Conservation (phyloP, 192 early-diverging fungal species). For the Chytriomyces hyalinus region DNA sequence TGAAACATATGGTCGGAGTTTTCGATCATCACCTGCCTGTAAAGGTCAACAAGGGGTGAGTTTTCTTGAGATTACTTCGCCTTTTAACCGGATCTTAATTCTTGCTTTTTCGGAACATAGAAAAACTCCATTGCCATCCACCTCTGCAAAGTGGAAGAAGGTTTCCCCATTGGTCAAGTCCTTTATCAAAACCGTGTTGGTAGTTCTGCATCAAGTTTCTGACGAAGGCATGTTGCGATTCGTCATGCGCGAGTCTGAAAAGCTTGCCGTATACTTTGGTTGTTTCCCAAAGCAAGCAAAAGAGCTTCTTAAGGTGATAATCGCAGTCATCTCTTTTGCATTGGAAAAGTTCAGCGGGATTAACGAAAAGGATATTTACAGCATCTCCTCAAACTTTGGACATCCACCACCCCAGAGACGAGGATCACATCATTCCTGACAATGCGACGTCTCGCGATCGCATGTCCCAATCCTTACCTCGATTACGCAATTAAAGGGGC, state of each 20-base stretch:
- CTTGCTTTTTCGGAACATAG: slow-evolving; percentile 3
- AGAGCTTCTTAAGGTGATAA: slow-evolving; percentile 76
- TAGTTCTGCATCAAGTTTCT: slow-evolving; percentile 81
- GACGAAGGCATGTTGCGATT: slow-evolving; percentile 84
- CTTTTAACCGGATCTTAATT: background rate
- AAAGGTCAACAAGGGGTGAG: slow-evolving; percentile 31
- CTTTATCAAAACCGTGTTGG: slow-evolving; percentile 74
- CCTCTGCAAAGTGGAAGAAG: slow-evolving; percentile 69
- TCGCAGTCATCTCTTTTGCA: background rate
- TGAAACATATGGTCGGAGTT: slow-evolving; percentile 71
- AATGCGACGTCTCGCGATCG: slow-evolving; percentile 74
- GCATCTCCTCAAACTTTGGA: slow-evolving; percentile 69
- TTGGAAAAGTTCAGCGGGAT: background rate
- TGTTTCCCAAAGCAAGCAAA: slow-evolving; percentile 82
- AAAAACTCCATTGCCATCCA: slow-evolving; percentile 49
- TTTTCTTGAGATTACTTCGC: background rate
- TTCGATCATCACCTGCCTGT: slow-evolving; percentile 72
- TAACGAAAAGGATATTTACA: slow-evolving; percentile 11
- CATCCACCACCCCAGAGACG: slow-evolving; percentile 60
- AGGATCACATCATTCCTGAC: slow-evolving; percentile 84
- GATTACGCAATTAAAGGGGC: slow-evolving; percentile 78
- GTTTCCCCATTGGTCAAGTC: slow-evolving; percentile 82
- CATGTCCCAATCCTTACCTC: slow-evolving; percentile 59
- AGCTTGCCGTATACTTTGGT: slow-evolving; percentile 74
- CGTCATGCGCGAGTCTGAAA: slow-evolving; percentile 81